Evolutionary conservation across 2,329 filamentous ascomycete species (phyloP).

Genomic region (Saccharata proteae): DNA sequence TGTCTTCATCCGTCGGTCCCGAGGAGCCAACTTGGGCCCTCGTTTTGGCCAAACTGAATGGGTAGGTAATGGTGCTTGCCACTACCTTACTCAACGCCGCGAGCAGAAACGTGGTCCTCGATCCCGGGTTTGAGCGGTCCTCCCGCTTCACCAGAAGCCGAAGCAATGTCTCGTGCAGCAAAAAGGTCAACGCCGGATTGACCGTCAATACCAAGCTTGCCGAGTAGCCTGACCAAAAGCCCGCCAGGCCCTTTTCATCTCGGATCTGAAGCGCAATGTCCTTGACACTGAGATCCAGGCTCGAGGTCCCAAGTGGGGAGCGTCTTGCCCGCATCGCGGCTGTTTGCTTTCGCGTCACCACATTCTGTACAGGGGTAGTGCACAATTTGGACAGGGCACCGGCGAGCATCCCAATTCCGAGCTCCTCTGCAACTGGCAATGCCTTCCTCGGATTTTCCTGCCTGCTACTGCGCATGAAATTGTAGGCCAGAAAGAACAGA

Average conservation of each 20-base stretch:
- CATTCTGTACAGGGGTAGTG: constrained; percentile 70
- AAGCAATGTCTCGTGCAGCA: constrained; percentile 63
- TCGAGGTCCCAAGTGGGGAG: constrained; percentile 19
- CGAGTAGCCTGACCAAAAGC: constrained; percentile 83
- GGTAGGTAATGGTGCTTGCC: constrained; percentile 69
- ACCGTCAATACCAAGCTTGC: constrained; percentile 68
- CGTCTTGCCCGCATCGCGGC: constrained; percentile 39
- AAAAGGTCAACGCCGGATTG: constrained; percentile 78
- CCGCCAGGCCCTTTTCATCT: constrained; percentile 56
- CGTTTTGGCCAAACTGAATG: constrained; percentile 75
- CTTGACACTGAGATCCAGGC: constrained; percentile 26
- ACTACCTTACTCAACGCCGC: constrained; percentile 70
- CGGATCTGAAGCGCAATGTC: constrained; percentile 54
- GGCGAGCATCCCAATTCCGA: constrained; percentile 60
- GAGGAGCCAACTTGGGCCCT: constrained; percentile 52
- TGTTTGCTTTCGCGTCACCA: constrained; percentile 73
- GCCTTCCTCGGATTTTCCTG: constrained; percentile 18
- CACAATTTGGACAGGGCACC: constrained; percentile 64
- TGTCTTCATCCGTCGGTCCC: constrained; percentile 11
- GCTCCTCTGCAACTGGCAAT: constrained; percentile 57
- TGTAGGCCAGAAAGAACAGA: constrained; percentile 78
- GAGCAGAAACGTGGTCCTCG: constrained; percentile 48
- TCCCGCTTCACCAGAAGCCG: constrained; percentile 43
- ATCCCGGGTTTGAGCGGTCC: constrained; percentile 40
- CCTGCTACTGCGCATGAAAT: constrained; percentile 37